Evolutionary conservation across 192 early-diverging fungal genomes (phyloP).

Genomic region (Coemansia sp.): DNA sequence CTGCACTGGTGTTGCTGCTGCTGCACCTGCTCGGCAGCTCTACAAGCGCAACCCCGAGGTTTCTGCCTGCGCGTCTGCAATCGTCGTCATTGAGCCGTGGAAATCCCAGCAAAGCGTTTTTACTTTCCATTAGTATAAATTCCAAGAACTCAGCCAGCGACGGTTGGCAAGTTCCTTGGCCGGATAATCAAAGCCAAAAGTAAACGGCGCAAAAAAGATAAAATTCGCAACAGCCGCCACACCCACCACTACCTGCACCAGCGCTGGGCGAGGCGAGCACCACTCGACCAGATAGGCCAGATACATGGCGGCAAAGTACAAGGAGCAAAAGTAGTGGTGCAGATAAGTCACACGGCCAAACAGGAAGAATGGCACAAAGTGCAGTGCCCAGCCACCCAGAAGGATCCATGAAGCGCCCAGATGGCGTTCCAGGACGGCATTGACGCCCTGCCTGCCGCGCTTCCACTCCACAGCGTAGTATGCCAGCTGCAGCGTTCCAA

Average conservation of each 20-base stretch:
- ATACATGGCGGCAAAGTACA: slow-evolving; percentile 90
- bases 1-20: not conserved
- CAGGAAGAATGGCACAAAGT: slow-evolving; percentile 91
- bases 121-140: slow-evolving; percentile 52
- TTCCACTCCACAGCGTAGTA: slow-evolving; percentile 58
- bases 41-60: not conserved
- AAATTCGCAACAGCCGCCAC: slow-evolving; percentile 59
- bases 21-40: not conserved
- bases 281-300: slow-evolving; percentile 78
- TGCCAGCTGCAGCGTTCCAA: slow-evolving; percentile 22
- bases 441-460: slow-evolving; percentile 32
- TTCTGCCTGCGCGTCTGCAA: not conserved
- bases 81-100: slow-evolving; percentile 2
- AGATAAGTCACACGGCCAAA: slow-evolving; percentile 97
- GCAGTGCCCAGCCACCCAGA: slow-evolving; percentile 86
- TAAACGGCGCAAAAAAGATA: slow-evolving; percentile 74
- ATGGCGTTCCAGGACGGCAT: slow-evolving; percentile 68
- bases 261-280: slow-evolving; percentile 50
- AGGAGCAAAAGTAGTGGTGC: slow-evolving; percentile 95
- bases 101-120: not conserved
- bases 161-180: slow-evolving; percentile 56
- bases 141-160: slow-evolving; percentile 78
- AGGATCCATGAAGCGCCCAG: slow-evolving; percentile 68
- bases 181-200: slow-evolving; percentile 78
- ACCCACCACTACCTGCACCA: slow-evolving; percentile 12